Percentiles rank a stretch among this genome's conserved stretches.
Evolutionary conservation across 2,329 filamentous ascomycete genomes (phyloP).

Genomic region (Fusarium austroafricanum): DNA sequence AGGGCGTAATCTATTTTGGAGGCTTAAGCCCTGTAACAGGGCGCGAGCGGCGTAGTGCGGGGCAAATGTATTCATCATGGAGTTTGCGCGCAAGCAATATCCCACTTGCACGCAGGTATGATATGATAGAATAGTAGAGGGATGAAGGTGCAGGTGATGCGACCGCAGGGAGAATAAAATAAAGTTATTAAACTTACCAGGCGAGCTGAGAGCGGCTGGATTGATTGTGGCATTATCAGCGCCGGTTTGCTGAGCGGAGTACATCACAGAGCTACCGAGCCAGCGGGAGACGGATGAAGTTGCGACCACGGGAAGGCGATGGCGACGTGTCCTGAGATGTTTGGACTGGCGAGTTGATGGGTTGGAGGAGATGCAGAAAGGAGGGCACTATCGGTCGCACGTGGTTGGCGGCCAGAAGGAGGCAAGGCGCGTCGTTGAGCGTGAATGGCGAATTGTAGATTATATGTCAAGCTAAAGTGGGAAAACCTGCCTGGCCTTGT

Average conservation of each 20-base stretch:
- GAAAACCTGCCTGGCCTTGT: slow-evolving; percentile 37
- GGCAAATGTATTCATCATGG: slow-evolving; percentile 32
- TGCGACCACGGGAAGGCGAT: slow-evolving; percentile 52
- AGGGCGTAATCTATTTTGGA: slow-evolving; percentile 19
- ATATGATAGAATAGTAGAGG: slow-evolving; percentile 10
- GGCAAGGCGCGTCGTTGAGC: slow-evolving; percentile 38
- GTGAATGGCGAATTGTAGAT: slow-evolving; percentile 42
- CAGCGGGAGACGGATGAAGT: slow-evolving; percentile 40
- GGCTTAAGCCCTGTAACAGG: slow-evolving; percentile 1
- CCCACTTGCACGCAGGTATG: neutral
- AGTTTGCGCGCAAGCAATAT: slow-evolving; percentile 21
- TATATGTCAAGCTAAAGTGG: slow-evolving; percentile 40
- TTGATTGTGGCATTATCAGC: slow-evolving; percentile 92
- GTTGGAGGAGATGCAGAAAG: slow-evolving; percentile 55
- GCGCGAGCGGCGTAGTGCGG: slow-evolving; percentile 20
- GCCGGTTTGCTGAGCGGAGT: slow-evolving; percentile 68
- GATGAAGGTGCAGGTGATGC: slow-evolving; percentile 26
- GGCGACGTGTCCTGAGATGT: slow-evolving; percentile 72
- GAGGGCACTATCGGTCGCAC: slow-evolving; percentile 61
- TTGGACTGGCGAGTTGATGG: slow-evolving; percentile 59
- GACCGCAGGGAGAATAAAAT: slow-evolving; percentile 25
- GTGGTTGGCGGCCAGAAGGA: slow-evolving; percentile 59
- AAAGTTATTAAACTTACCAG: slow-evolving; percentile 67
- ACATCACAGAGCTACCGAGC: slow-evolving; percentile 51
- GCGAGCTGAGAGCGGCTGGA: slow-evolving; percentile 84